phyloP scores from a whole-genome alignment of 805 yeast genomes.

The Candida nonsorbophila region DNA sequence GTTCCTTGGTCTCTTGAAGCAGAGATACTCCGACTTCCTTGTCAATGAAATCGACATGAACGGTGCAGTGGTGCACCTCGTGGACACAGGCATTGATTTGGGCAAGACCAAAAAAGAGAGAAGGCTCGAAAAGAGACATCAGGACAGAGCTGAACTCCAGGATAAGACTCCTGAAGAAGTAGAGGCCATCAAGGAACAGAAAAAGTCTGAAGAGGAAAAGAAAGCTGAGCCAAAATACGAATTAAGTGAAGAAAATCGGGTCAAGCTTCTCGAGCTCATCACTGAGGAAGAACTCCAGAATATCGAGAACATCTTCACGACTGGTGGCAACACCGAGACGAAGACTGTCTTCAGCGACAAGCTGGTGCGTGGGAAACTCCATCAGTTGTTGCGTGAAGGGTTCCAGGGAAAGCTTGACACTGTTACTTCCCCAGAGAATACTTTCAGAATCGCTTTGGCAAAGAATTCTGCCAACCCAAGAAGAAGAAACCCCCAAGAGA shows the following conservation, averaged over 20 bases:
- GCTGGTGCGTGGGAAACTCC: conserved; percentile 69
- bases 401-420: conserved; percentile 76
- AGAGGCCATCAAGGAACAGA: conserved; percentile 17
- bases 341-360: conserved; percentile 58
- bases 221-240: conserved; percentile 32
- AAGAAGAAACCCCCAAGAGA: conserved; percentile 30
- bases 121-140: conserved; percentile 38
- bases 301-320: conserved; percentile 49
- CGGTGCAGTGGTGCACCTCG: conserved; percentile 69
- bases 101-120: conserved; percentile 44
- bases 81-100: conserved; percentile 62
- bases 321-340: conserved; percentile 57
- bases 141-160: conserved; percentile 27
- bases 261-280: conserved; percentile 46
- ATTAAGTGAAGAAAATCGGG: conserved; percentile 42
- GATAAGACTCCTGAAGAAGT: conserved; percentile 28
- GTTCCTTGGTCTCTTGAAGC: conserved; percentile 76
- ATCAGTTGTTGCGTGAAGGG: conserved; percentile 66
- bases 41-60: conserved; percentile 78
- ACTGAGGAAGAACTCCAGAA: conserved; percentile 57
- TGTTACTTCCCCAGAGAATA: conserved; percentile 63
- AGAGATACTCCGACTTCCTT: conserved; percentile 86
- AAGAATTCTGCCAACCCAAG: conserved; percentile 33
- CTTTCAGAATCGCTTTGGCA: conserved; percentile 57
- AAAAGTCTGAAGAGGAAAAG: conserved; percentile 9